Evolutionary conservation across 768 basidiomycete genomes (phyloP), one percentile per base, ranked within the genome.

Genomic region (Ephemerocybe angulata): DNA sequence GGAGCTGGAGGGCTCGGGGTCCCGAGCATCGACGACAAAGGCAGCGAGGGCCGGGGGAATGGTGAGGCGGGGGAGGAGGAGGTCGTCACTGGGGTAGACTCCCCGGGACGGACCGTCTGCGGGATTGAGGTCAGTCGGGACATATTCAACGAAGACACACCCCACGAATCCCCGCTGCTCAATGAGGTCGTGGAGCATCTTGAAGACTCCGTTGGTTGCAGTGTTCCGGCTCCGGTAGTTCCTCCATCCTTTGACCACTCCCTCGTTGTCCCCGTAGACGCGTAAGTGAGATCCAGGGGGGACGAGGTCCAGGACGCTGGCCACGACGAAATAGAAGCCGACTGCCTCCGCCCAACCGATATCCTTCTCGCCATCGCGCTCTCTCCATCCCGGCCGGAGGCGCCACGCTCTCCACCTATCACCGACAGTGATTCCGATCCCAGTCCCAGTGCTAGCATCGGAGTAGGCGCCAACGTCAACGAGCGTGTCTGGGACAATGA

Each of bases 201-300:
- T 53, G 67, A 76, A 75, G 41, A 70, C 47, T 0, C 60, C 24
- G 24, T 74, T 75, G 42, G 65, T 61, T 1, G 48, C 33, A 3
- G 8, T 11, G 57, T 76, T 74, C 12, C 67, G 25, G 56, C 74
- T 76, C 3, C 72, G 37, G 0, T 68, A 69, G 25, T 65, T 70
- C 70, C 72, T 71, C 76, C 75, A 78, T 0, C 74, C 73, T 54
- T 76, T 64, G 27, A 77, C 64, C 5, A 78, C 69, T 1, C 74
- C 72, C 40, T 44, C 54, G 65, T 77, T 78, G 65, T 78, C 74
- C 0, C 75, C 70, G 25, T 58, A 69, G 22, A 72, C 55, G 4
- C 50, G 55, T 58, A 66, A 31, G 44, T 69, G 63, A 3, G 41
- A 42, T 8, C 1, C 54, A 5, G n/a, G 33, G 13, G 13, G 35